Conservation (phyloP, 1,284 basidiomycete genomes). For the Ustilago sp. region DNA sequence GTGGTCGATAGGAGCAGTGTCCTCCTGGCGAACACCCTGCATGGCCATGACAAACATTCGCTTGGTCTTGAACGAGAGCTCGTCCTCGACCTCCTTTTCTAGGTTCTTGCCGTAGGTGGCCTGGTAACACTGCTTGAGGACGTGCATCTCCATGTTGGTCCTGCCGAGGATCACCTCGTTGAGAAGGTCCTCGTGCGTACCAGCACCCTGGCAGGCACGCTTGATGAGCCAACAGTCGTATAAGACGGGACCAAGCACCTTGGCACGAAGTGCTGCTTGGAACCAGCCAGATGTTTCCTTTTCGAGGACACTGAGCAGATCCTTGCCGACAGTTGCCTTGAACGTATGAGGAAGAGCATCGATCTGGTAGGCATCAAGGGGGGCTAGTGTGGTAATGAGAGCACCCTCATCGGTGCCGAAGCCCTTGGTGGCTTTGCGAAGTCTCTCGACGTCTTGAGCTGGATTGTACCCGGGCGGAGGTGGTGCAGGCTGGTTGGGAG, state of each 20-base stretch:
- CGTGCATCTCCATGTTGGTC: conserved; percentile 62
- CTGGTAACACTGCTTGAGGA: conserved; percentile 65
- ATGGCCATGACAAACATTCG: conserved; percentile 64
- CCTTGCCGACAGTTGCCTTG: conserved; percentile 65
- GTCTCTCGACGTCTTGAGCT: conserved; percentile 58
- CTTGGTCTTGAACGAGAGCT: conserved; percentile 68
- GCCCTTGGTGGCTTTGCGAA: conserved; percentile 68
- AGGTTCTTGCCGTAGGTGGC: conserved; percentile 59
- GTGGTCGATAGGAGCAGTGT: conserved; percentile 52
- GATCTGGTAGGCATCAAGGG: conserved; percentile 62
- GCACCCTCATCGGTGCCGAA: conserved; percentile 64
- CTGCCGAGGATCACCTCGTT: conserved; percentile 67
- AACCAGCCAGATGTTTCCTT: conserved; percentile 68
- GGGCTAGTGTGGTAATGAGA: conserved; percentile 57
- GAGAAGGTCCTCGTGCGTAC: conserved; percentile 67
- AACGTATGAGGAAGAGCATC: conserved; percentile 60
- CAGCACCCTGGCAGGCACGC: conserved; percentile 63
- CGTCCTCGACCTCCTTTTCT: conserved; percentile 66
- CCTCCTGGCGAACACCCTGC: conserved; percentile 60
- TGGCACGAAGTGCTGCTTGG: conserved; percentile 57
- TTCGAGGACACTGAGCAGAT: conserved; percentile 61
- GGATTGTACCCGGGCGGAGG: conserved; percentile 63
- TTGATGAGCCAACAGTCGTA: conserved; percentile 66
- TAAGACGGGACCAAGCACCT: conserved; percentile 63
- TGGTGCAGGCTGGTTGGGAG: conserved; percentile 54